phyloP scores from a whole-genome alignment of 129 eudicot species.

The Flaveria sonorensis region DNA sequence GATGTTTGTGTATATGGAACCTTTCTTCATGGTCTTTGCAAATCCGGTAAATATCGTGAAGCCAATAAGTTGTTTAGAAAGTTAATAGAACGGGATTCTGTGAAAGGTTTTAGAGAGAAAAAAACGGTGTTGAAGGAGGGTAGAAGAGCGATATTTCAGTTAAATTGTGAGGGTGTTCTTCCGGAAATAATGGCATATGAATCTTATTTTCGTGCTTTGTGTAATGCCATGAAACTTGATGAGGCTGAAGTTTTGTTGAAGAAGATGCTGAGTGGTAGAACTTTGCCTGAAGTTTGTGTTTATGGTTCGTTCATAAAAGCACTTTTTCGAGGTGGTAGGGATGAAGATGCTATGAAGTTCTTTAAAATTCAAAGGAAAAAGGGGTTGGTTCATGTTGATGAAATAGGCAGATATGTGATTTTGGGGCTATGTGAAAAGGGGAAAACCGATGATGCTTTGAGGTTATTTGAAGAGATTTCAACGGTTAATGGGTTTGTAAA shows the following conservation, averaged over 20 bases:
- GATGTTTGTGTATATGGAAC: slow-evolving; percentile 52
- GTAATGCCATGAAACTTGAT: slow-evolving; percentile 40
- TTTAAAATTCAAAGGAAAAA: slow-evolving; percentile 44
- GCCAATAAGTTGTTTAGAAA: slow-evolving; percentile 46
- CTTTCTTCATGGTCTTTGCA: slow-evolving; percentile 44
- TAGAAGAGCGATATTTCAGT: slow-evolving; percentile 48
- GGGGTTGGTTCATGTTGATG: slow-evolving; percentile 49
- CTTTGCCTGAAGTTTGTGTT: slow-evolving; percentile 47
- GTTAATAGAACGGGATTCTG: slow-evolving; percentile 29
- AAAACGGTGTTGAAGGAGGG: slow-evolving; percentile 37
- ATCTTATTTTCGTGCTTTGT: slow-evolving; percentile 45
- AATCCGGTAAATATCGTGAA: slow-evolving; percentile 42
- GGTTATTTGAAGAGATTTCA: slow-evolving; percentile 38
- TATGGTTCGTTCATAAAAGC: slow-evolving; percentile 50
- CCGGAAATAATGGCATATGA: slow-evolving; percentile 50
- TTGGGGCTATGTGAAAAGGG: slow-evolving; percentile 46
- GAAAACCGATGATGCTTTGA: slow-evolving; percentile 39
- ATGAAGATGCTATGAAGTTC: slow-evolving; percentile 49
- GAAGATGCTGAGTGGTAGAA: slow-evolving; percentile 44
- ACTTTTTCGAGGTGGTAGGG: slow-evolving; percentile 44
- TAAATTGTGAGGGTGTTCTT: slow-evolving; percentile 45
- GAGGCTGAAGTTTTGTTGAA: slow-evolving; percentile 50
- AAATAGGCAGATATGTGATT: slow-evolving; percentile 39
- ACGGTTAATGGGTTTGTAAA: slow-evolving; percentile 20
- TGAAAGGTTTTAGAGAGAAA: slow-evolving; percentile 17